Evolutionary conservation across 805 yeast genomes (phyloP), one percentile per base, ranked within the genome.

Genomic region (Candida silvicultrix): DNA sequence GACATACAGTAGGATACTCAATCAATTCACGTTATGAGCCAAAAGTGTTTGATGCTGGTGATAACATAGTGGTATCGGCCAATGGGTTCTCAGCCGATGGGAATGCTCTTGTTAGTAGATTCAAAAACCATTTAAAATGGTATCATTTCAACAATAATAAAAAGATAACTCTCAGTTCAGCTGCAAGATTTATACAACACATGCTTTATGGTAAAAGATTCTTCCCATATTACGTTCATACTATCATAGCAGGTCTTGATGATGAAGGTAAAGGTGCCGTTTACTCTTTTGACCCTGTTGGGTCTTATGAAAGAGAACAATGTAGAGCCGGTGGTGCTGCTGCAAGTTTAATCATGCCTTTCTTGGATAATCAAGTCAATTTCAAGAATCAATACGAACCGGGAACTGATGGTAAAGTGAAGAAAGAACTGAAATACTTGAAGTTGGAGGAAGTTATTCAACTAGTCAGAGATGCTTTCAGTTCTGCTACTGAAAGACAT

Each of bases 251-350:
- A 3, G 99, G 99, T 18, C 73, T 94, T 52, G 97, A 89, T 61
- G 75, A 72, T 49, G 71, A 73, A 22, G 99, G 99, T 12, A 83
- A 83, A 57, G 99, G 99, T 36, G 89, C 96, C 2, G 88, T 94
- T 34, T 94, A 87, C 66, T 90, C 98, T 14, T 94, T 88, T 65
- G 99, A 94, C 64, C 98, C 98, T 1, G 96, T 94, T 47, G 99
- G 99, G 3, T 89, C 97, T 2, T 94, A 94, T 64, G 98, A 94
- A 69, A 81, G 97, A 59, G 97, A 90, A 65, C 96, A 90, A 63
- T 89, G 97, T 68, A 80, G 97, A 61, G 98, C 98, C 2, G 97
- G 96, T 53, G 99, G 99, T 38, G 94, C 97, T 14, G 98, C 98
- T 25, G 94, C 97, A 1, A 80, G 89, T 52, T 77, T 94, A 68